phyloP scores from a whole-genome alignment of 768 basidiomycete genomes.

The Panus rudis region DNA sequence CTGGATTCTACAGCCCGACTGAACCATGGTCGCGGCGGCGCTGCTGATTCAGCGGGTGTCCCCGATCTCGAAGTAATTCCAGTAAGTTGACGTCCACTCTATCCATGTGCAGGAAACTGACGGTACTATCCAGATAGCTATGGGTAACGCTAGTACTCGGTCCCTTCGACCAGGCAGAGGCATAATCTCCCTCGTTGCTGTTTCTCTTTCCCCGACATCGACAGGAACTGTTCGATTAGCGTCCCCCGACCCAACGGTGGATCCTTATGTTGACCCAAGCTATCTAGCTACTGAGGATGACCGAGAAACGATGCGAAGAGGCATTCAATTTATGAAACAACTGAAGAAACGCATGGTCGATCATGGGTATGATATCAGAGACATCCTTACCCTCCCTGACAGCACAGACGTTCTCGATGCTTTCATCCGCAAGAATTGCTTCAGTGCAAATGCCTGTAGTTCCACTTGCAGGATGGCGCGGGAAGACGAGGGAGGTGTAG shows the following conservation, averaged over 20 bases:
- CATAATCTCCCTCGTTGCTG: too few species aligned
- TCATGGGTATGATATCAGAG: slow-evolving; percentile 7
- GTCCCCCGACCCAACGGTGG: background rate
- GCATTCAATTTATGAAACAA: background rate
- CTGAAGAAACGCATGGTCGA: background rate
- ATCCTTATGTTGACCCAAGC: background rate
- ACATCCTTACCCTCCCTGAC: slow-evolving; percentile 6
- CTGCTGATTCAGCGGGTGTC: slow-evolving; percentile 1
- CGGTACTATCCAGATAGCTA: too few species aligned
- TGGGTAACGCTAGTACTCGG: too few species aligned
- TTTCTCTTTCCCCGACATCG: too few species aligned
- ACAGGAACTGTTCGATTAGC: background rate
- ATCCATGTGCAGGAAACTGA: too few species aligned
- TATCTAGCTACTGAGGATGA: background rate
- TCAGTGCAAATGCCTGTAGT: slow-evolving; percentile 17
- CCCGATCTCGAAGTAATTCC: slow-evolving; percentile 9
- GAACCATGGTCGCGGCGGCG: too few species aligned
- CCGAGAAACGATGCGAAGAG: background rate
- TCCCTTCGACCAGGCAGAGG: too few species aligned
- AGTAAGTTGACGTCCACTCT: too few species aligned
- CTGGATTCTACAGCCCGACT: too few species aligned
- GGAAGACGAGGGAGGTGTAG: slow-evolving; percentile 27
- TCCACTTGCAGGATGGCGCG: slow-evolving; percentile 35
- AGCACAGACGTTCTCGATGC: slow-evolving; percentile 10
- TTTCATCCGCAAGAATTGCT: slow-evolving; percentile 7